Conservation (phyloP, 1,284 basidiomycete genomes). For the Amylostereum areolatum region DNA sequence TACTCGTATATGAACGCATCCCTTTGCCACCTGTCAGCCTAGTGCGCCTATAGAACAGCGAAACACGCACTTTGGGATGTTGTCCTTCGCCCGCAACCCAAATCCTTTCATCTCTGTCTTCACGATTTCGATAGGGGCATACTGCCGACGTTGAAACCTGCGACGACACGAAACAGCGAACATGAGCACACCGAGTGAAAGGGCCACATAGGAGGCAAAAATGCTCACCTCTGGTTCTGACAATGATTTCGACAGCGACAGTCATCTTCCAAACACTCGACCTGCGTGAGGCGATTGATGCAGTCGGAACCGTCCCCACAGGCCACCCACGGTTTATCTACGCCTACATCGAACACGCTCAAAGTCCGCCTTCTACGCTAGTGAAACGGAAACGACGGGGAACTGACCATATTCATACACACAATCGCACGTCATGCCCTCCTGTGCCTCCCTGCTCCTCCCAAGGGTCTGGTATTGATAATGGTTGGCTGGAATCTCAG, state of each 20-base stretch:
- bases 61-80: conserved; percentile 66
- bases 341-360: conserved; percentile 30
- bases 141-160: conserved; percentile 85
- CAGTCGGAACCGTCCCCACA: conserved; percentile 92
- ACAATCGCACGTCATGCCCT: conserved; percentile 94
- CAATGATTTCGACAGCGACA: conserved; percentile 83
- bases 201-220: background rate
- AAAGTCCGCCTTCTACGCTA: conserved; percentile 15
- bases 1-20: conserved; percentile 97
- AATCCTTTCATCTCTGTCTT: conserved; percentile 95
- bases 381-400: conserved; percentile 29
- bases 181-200: conserved; percentile 7
- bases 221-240: conserved; percentile 84
- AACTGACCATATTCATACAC: conserved; percentile 66
- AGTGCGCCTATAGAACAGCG: background rate
- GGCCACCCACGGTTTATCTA: conserved; percentile 57
- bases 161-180: conserved; percentile 1
- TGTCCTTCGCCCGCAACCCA: conserved; percentile 75
- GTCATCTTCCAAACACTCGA: conserved; percentile 87
- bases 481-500: conserved; percentile 70
- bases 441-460: conserved; percentile 79
- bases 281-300: conserved; percentile 96
- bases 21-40: conserved; percentile 33
- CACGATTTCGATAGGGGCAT: conserved; percentile 87
- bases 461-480: conserved; percentile 90